Conservation (phyloP, 768 basidiomycete genomes). For the Russula dissimulans region DNA sequence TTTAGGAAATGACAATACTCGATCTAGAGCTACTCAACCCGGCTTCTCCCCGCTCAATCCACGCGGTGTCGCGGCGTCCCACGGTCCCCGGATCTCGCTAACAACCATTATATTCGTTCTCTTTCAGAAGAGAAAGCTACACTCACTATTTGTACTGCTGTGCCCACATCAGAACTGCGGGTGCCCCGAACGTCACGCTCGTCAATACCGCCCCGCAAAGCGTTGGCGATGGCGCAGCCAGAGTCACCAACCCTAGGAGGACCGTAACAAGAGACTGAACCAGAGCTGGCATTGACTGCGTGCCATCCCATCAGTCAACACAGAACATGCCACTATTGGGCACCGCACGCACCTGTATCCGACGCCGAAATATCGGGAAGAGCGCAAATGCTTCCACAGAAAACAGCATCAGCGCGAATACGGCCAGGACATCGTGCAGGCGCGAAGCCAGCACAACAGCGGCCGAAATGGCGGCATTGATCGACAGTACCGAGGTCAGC, state of each 20-base stretch:
- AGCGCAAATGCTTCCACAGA: constrained; percentile 78
- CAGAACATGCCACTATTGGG: constrained; percentile 9
- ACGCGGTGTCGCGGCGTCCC: constrained; percentile 75
- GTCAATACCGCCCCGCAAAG: constrained; percentile 43
- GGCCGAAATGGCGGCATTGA: constrained; percentile 87
- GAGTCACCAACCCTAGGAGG: constrained; percentile 41
- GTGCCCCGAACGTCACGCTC: constrained; percentile 63
- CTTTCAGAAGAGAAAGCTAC: background rate
- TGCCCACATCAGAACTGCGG: constrained; percentile 71
- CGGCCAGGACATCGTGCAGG: constrained; percentile 69
- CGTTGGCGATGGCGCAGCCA: constrained; percentile 46
- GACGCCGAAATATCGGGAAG: constrained; percentile 69
- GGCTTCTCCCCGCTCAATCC: background rate
- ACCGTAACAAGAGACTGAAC: constrained; percentile 48
- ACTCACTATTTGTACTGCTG: constrained; percentile 77
- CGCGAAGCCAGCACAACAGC: constrained; percentile 92
- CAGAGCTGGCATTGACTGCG: constrained; percentile 38
- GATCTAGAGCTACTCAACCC: background rate
- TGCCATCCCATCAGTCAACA: background rate
- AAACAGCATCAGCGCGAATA: constrained; percentile 83
- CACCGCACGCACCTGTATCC: constrained; percentile 46
- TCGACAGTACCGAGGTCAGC: constrained; percentile 74
- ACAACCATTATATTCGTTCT: background rate
- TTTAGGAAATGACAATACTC: too few species aligned
- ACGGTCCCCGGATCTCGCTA: constrained; percentile 83